Conservation (phyloP, 345 rosid species). For the Lumnitzera littorea region DNA sequence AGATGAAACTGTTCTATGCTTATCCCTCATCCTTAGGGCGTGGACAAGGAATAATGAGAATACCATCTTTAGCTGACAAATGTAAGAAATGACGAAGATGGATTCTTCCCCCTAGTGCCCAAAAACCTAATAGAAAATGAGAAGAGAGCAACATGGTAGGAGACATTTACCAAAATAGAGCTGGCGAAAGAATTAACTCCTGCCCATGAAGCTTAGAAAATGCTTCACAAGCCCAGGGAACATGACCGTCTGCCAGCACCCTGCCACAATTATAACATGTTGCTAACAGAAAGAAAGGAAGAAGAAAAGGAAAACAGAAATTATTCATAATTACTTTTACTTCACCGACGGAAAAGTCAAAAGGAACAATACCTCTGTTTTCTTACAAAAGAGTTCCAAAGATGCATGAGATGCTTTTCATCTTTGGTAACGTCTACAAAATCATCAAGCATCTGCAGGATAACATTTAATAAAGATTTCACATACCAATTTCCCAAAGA, state of each 20-base stretch:
- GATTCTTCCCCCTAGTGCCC: too few relatives aligned
- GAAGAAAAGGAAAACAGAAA: slow-evolving; percentile 1
- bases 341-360: too few relatives aligned
- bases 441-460: slow-evolving; percentile 93
- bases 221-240: slow-evolving; percentile 92
- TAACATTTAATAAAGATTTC: slow-evolving; percentile 8
- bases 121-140: background rate
- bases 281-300: slow-evolving; percentile 2
- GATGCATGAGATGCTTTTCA: slow-evolving; percentile 77
- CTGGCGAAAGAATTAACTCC: slow-evolving; percentile 32
- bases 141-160: background rate
- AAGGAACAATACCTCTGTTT: slow-evolving; percentile 47
- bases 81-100: too few relatives aligned
- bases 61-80: too few relatives aligned
- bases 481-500: background rate
- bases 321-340: background rate
- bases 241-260: slow-evolving; percentile 77
- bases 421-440: slow-evolving; percentile 83
- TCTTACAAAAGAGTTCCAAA: slow-evolving; percentile 89
- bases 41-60: background rate
- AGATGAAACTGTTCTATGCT: background rate
- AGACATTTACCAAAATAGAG: slow-evolving; percentile 50
- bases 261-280: slow-evolving; percentile 25
- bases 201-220: slow-evolving; percentile 59
- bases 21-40: background rate